phyloP scores from a whole-genome alignment of 2,329 filamentous ascomycete genomes.

The Beauveria sp. region DNA sequence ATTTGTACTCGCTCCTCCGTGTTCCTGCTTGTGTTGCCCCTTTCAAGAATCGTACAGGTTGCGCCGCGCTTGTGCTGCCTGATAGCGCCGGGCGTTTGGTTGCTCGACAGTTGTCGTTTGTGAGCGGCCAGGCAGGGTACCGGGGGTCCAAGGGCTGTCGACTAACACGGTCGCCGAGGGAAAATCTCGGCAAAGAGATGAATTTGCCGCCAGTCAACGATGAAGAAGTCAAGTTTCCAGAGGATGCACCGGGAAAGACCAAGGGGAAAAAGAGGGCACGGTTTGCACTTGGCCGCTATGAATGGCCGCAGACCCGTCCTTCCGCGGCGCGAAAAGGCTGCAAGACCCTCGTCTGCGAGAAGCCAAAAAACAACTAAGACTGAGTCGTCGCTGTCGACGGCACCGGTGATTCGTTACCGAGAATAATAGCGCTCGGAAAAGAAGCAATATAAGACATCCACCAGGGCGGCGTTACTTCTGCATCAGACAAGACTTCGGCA shows the following conservation, averaged over 20 bases:
- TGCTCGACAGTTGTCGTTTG: not conserved
- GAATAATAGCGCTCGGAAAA: not conserved
- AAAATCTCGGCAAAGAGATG: not conserved
- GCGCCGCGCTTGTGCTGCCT: not conserved
- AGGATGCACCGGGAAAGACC: not conserved
- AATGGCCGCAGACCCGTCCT: not conserved
- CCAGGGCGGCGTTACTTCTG: not conserved
- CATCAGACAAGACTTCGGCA: slow-evolving; percentile 8
- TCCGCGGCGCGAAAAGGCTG: not conserved
- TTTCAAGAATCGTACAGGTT: not conserved
- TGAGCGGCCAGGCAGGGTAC: not conserved
- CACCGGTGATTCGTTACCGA: not conserved
- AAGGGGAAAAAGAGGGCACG: not conserved
- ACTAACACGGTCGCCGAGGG: not conserved
- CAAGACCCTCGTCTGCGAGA: not conserved
- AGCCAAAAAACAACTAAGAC: not conserved
- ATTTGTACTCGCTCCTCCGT: not conserved
- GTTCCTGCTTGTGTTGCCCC: not conserved
- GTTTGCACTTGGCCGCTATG: slow-evolving; percentile 6
- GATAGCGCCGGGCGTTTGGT: not conserved
- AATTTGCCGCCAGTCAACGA: not conserved
- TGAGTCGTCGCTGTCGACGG: not conserved
- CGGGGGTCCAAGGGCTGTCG: not conserved
- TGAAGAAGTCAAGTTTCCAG: not conserved
- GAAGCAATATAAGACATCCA: slow-evolving; percentile 2